Conservation (phyloP, 495 filamentous ascomycete genomes). For the Neurospora sp. region DNA sequence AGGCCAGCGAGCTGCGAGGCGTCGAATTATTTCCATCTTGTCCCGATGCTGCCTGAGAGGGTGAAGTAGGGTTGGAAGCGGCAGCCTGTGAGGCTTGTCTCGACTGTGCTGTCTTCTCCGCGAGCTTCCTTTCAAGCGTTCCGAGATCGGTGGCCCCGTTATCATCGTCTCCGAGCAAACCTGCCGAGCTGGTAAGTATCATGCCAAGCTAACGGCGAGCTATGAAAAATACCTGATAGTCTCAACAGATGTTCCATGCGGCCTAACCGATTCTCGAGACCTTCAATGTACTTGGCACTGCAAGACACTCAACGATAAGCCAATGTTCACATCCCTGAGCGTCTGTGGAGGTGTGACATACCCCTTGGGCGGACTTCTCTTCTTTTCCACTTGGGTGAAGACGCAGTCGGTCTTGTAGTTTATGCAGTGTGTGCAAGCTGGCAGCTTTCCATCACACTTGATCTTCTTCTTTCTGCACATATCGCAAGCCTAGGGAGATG, state of each 20-base stretch:
- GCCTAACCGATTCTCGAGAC: slow-evolving; percentile 84
- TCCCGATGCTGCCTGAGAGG: slow-evolving; percentile 32
- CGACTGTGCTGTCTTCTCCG: slow-evolving; percentile 46
- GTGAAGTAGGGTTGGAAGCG: slow-evolving; percentile 35
- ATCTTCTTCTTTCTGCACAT: slow-evolving; percentile 99
- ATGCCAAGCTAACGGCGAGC: neutral
- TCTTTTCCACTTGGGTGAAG: slow-evolving; percentile 98
- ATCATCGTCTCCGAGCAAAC: slow-evolving; percentile 74
- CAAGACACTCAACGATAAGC: slow-evolving; percentile 15
- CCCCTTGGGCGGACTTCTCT: slow-evolving; percentile 95
- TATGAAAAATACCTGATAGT: slow-evolving; percentile 52
- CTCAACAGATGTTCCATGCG: slow-evolving; percentile 87
- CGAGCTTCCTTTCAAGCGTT: slow-evolving; percentile 72
- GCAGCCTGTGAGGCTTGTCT: slow-evolving; percentile 33
- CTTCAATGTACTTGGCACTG: slow-evolving; percentile 96
- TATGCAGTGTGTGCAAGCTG: slow-evolving; percentile 88
- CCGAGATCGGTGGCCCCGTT: slow-evolving; percentile 83
- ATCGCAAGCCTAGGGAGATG: slow-evolving; percentile 67
- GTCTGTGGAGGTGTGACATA: slow-evolving; percentile 25
- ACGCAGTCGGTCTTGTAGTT: slow-evolving; percentile 98
- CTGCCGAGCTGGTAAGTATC: slow-evolving; percentile 21
- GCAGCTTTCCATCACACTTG: slow-evolving; percentile 95
- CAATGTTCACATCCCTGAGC: neutral
- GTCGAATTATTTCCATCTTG: slow-evolving; percentile 43
- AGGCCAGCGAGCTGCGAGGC: slow-evolving; percentile 50